Evolutionary conservation across 805 yeast genomes (phyloP).

Genomic region (Saturnispora saitoi): DNA sequence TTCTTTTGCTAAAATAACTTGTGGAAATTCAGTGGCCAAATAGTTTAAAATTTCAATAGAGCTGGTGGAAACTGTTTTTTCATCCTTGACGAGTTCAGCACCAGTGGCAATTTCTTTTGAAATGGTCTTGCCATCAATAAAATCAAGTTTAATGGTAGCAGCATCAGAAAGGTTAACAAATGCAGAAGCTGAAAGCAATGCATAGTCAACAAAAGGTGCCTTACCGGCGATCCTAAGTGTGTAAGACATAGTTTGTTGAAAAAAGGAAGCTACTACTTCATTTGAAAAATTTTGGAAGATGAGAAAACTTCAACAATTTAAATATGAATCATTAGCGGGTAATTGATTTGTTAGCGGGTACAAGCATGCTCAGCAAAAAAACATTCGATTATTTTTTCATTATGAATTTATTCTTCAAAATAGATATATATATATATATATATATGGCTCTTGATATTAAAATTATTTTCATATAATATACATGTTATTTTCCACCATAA

Average conservation of each 20-base stretch:
- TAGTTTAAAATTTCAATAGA: conserved; percentile 38
- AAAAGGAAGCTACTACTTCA: background rate
- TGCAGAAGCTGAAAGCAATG: conserved; percentile 69
- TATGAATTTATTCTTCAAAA: background rate
- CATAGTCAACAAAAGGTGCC: conserved; percentile 76
- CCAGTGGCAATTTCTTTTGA: conserved; percentile 34
- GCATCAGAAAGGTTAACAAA: conserved; percentile 50
- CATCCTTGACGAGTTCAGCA: conserved; percentile 37
- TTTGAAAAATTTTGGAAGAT: background rate
- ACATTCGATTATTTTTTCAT: background rate
- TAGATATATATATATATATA: background rate
- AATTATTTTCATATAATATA: too few species aligned
- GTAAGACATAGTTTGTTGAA: conserved; percentile 29
- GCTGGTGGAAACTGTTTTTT: conserved; percentile 32
- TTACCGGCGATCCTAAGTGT: conserved; percentile 69
- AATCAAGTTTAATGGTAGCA: conserved; percentile 48
- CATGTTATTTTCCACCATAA: conserved; percentile 13
- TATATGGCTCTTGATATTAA: too few species aligned
- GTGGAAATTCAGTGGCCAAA: conserved; percentile 47
- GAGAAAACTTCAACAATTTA: background rate
- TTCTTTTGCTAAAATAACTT: conserved; percentile 29
- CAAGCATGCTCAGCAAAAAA: background rate
- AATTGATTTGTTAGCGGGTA: background rate
- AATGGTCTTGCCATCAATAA: conserved; percentile 64
- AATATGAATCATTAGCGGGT: background rate